Conservation (phyloP, 768 basidiomycete species). For the Hydnomerulius pinastri region DNA sequence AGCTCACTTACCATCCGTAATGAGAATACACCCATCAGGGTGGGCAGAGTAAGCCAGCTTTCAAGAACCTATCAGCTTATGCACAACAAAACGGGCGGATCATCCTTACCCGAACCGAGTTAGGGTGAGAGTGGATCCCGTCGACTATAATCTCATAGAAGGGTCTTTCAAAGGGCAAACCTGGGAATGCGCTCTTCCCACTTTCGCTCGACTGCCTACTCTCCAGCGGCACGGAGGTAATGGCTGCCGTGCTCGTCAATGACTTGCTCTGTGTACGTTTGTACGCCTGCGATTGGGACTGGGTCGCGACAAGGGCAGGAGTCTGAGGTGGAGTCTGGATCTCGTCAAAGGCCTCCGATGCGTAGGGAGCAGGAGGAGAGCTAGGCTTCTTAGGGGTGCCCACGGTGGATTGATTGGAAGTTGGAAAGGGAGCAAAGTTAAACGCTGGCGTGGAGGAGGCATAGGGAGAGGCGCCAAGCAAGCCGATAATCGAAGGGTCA, state of each 20-base stretch:
- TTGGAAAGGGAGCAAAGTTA: slow-evolving; percentile 23
- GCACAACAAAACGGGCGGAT: background rate
- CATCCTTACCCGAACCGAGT: slow-evolving; percentile 74
- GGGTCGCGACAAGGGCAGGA: slow-evolving; percentile 34
- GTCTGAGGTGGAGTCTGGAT: slow-evolving; percentile 57
- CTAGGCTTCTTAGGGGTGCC: slow-evolving; percentile 15
- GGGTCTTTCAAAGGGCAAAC: slow-evolving; percentile 59
- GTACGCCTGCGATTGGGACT: background rate
- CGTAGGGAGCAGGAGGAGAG: slow-evolving; percentile 21
- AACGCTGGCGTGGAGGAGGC: slow-evolving; percentile 45
- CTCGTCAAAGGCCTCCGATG: slow-evolving; percentile 66
- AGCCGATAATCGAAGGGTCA: slow-evolving; percentile 88
- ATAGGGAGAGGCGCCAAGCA: slow-evolving; percentile 77
- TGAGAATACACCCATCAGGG: slow-evolving; percentile 83
- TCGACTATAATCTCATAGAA: slow-evolving; percentile 91
- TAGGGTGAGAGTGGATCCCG: slow-evolving; percentile 89
- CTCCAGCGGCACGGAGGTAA: slow-evolving; percentile 14
- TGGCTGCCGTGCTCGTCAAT: slow-evolving; percentile 3
- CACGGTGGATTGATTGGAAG: slow-evolving; percentile 11
- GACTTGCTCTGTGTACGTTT: slow-evolving; percentile 2
- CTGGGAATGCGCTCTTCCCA: slow-evolving; percentile 51
- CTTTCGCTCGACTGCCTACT: slow-evolving; percentile 33
- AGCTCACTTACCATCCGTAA: slow-evolving; percentile 74
- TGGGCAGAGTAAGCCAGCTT: slow-evolving; percentile 83
- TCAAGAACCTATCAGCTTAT: background rate